Evolutionary conservation across 139 green algal species (phyloP), one percentile per base, ranked within the genome.

Genomic region (Diplosphaera chodatii): DNA sequence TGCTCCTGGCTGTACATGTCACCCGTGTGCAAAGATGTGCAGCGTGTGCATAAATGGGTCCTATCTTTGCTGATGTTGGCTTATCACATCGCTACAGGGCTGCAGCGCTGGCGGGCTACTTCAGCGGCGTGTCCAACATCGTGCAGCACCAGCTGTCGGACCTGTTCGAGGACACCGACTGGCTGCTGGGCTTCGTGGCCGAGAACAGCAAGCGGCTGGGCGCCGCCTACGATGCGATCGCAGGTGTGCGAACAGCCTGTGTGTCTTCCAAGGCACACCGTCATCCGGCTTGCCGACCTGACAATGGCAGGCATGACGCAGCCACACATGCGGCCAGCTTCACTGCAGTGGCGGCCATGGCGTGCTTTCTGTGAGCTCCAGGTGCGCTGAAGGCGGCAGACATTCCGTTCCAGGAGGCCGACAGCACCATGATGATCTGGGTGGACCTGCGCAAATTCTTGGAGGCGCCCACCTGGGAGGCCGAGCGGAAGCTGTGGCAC

Each of bases 351-450:
- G n/a, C n/a, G n/a, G n/a, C n/a, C n/a, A n/a, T n/a, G n/a, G n/a
- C n/a, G n/a, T n/a, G n/a, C n/a, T n/a, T n/a, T n/a, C 37, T 48
- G 37, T 21, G 13, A 48, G 10, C 37, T 71, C 62, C 82, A 89
- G 86, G 59, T 15, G 77, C 75, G 1, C 75, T 91, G 40, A 37
- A 69, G 28, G 66, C 64, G 32, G 87, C 77, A 31, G 71, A 71
- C 33, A 87, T 94, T 67, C 75, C 81, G 0, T 90, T 86, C 74
- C 31, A 73, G 1, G 63, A 65, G 20, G 84, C 86, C 0, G 64
- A 70, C 23, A 78, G 71, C 13, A 86, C 79, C 48, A 92, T 94
- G 77, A 94, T 94, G 74, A 71, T 83, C 18, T 94, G 87, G 89
- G 16, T 93, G 6, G 89, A 94, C 75, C 73, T 94, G 31, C 68